Percentiles rank a stretch among this genome's conserved stretches.
Evolutionary conservation across 148 eudicot genomes (phyloP).

Genomic region (Fallopia convolvulus): DNA sequence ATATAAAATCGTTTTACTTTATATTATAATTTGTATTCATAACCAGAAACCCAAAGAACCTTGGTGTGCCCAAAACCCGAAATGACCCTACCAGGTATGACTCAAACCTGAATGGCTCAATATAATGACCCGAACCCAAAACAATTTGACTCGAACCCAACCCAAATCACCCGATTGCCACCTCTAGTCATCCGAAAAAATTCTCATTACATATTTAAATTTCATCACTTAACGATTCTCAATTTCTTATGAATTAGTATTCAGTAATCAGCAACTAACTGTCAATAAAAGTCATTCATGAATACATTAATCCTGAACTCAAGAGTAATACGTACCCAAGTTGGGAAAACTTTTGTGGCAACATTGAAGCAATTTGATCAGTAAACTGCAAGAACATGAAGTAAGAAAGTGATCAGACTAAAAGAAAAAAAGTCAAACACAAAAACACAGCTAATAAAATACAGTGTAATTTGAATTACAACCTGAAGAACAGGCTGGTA

Average conservation of each 20-base stretch:
- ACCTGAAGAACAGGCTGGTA: slow-evolving; percentile 97
- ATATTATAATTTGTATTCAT: not conserved
- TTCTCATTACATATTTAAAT: not conserved
- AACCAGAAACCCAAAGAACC: not conserved
- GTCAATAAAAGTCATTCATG: not conserved
- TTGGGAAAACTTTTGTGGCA: slow-evolving; percentile 84
- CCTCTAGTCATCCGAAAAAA: not conserved
- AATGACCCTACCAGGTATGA: too few relatives aligned
- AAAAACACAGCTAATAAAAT: not conserved
- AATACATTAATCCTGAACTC: not conserved
- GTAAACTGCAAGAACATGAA: slow-evolving; percentile 62
- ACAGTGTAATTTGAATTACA: slow-evolving; percentile 4
- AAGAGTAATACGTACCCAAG: slow-evolving; percentile 60
- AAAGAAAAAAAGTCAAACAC: slow-evolving; percentile 1
- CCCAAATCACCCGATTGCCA: not conserved
- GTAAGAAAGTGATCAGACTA: slow-evolving; percentile 6
- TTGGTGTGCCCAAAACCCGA: not conserved
- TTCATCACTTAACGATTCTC: not conserved
- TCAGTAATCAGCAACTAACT: not conserved
- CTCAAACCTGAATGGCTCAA: not conserved
- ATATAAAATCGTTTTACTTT: not conserved
- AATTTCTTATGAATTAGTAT: not conserved
- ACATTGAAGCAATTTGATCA: slow-evolving; percentile 73
- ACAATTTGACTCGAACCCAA: not conserved
- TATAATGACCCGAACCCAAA: not conserved